Evolutionary conservation across 2,329 filamentous ascomycete species (phyloP).

Genomic region (Botryotinia globosa): DNA sequence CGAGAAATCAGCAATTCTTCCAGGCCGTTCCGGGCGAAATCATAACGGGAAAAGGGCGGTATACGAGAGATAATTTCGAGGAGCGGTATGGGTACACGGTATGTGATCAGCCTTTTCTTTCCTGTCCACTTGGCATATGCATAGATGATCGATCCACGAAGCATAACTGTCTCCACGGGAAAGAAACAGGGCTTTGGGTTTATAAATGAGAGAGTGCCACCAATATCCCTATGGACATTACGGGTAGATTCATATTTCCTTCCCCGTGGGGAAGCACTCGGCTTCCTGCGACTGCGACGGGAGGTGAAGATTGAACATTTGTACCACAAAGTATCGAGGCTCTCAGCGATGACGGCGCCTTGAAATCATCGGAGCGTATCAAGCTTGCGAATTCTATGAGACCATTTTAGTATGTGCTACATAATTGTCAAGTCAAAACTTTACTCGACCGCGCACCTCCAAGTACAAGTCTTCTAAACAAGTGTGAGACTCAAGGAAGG

Average conservation of each 20-base stretch:
- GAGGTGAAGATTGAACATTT: neutral
- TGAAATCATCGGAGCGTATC: neutral
- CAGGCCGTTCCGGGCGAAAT: neutral
- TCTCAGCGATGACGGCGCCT: neutral
- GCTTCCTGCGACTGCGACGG: neutral
- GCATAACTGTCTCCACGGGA: slow-evolving; percentile 6
- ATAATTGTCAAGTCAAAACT: neutral
- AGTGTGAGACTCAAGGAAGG: neutral
- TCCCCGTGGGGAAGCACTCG: neutral
- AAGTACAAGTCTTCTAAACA: neutral
- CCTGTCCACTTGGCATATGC: slow-evolving; percentile 14
- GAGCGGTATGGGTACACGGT: slow-evolving; percentile 3
- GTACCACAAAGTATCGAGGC: neutral
- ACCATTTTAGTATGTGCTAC: neutral
- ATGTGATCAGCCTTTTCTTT: slow-evolving; percentile 10
- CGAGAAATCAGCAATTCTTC: neutral
- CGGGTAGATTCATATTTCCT: neutral
- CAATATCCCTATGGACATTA: slow-evolving; percentile 2
- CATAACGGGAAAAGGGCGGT: neutral
- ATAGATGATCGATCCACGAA: slow-evolving; percentile 4
- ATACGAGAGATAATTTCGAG: neutral
- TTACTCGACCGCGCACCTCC: neutral
- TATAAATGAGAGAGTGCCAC: neutral
- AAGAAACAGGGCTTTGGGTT: neutral
- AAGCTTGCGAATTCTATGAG: neutral